These are phyloP conservation scores for Heterobasidion irregulare DNA, from an alignment of 1,284 basidiomycete genomes.

Conservation along the genomic window DNA sequence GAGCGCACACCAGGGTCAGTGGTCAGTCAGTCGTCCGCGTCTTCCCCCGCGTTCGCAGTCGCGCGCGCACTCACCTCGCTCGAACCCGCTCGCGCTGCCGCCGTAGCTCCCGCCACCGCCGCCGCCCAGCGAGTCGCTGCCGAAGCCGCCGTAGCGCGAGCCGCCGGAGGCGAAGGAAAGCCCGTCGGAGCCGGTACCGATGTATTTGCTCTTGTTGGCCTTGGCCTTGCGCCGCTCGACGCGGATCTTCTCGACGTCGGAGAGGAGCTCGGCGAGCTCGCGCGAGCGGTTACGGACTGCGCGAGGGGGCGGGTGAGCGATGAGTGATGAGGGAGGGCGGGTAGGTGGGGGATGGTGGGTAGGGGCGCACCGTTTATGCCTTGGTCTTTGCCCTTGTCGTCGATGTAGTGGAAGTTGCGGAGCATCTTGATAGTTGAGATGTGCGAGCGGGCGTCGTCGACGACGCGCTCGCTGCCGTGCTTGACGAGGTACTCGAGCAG, in stretches of 20 bases:
- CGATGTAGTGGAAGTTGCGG: slow-evolving; percentile 96
- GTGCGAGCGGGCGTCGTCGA: slow-evolving; percentile 95
- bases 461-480: slow-evolving; percentile 97
- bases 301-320: background rate
- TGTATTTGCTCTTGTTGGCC: slow-evolving; percentile 88
- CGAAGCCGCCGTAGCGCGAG: slow-evolving; percentile 76
- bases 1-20: background rate
- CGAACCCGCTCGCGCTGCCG: slow-evolving; percentile 26
- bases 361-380: slow-evolving; percentile 81
- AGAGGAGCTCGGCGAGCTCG: slow-evolving; percentile 84
- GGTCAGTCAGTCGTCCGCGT: background rate
- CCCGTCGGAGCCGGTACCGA: slow-evolving; percentile 78
- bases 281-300: slow-evolving; percentile 90
- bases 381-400: slow-evolving; percentile 98
- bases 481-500: slow-evolving; percentile 95
- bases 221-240: slow-evolving; percentile 90
- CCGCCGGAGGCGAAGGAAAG: slow-evolving; percentile 51
- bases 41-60: background rate
- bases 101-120: slow-evolving; percentile 23
- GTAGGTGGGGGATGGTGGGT: background rate
- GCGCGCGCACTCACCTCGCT: slow-evolving; percentile 11
- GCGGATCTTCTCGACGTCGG: slow-evolving; percentile 89
- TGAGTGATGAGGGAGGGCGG: background rate
- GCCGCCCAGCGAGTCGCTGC: slow-evolving; percentile 40
- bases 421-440: slow-evolving; percentile 97